Percentiles rank a stretch among this genome's conserved stretches.
These are phyloP conservation scores for Sugiyamaella valdiviana DNA, from an alignment of 805 yeast genomes.

Conservation along the genomic window DNA sequence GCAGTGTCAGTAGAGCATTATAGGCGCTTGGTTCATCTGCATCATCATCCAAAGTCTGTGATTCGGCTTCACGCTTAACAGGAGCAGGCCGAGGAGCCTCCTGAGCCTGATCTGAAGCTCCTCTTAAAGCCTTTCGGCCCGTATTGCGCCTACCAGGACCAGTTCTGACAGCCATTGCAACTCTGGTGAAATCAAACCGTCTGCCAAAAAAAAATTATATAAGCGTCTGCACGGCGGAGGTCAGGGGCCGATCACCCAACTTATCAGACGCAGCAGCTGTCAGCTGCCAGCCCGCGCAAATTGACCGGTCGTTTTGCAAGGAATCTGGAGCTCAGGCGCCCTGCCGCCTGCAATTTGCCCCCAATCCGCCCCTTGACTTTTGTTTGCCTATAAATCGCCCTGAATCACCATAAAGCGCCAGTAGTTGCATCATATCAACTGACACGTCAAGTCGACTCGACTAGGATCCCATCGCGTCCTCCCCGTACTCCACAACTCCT, in stretches of 20 bases:
- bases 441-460: no score
- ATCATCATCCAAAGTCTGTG: slow-evolving; percentile 19
- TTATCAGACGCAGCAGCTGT: not conserved
- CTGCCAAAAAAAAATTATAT: not conserved
- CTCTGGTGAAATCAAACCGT: not conserved
- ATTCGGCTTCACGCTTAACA: slow-evolving; percentile 6
- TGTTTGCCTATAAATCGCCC: no score
- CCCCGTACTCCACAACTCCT: no score
- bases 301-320: no score
- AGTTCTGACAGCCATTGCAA: not conserved
- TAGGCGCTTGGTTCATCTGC: slow-evolving; percentile 39
- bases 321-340: no score
- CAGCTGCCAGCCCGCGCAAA: no score
- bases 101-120: slow-evolving; percentile 3
- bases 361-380: no score
- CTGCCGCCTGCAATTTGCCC: no score
- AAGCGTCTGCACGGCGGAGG: not conserved
- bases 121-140: slow-evolving; percentile 12
- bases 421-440: no score
- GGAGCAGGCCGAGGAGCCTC: slow-evolving; percentile 1
- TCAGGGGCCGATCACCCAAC: not conserved
- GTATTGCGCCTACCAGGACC: slow-evolving; percentile 8
- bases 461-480: no score
- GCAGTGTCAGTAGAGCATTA: slow-evolving; percentile 58
- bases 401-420: no score